phyloP scores from a whole-genome alignment of 2,329 filamentous ascomycete genomes.

The Botrytis cinerea region DNA sequence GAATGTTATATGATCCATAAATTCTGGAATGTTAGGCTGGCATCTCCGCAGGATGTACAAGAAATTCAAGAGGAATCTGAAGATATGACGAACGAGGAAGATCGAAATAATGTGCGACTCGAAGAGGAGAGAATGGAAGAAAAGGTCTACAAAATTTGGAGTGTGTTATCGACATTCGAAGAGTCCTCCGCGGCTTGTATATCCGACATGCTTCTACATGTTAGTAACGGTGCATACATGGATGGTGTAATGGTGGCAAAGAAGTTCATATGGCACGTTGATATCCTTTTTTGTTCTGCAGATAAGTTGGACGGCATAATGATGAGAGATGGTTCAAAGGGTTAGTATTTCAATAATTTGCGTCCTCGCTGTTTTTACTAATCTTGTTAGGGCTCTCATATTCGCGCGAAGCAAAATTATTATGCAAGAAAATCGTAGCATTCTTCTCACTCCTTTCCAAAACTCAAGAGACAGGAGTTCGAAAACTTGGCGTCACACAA shows the following conservation, averaged over 20 bases:
- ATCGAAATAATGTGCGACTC: conserved; percentile 74
- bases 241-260: conserved; percentile 94
- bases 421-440: conserved; percentile 99
- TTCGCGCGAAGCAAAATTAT: conserved; percentile 90
- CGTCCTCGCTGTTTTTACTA: conserved; percentile 13
- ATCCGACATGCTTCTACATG: conserved; percentile 97
- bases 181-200: conserved; percentile 98
- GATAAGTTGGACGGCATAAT: conserved; percentile 81
- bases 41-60: conserved; percentile 47
- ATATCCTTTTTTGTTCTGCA: conserved; percentile 85
- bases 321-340: conserved; percentile 69
- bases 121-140: conserved; percentile 95
- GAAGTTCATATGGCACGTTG: conserved; percentile 94
- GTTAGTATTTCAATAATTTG: conserved; percentile 50
- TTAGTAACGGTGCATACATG: conserved; percentile 95
- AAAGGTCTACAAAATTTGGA: conserved; percentile 98
- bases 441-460: conserved; percentile 96
- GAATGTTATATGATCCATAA: conserved; percentile 99
- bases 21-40: conserved; percentile 95
- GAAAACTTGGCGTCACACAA: conserved; percentile 93
- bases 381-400: conserved; percentile 73
- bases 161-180: conserved; percentile 93
- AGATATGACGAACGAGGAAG: conserved; percentile 62
- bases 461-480: conserved; percentile 85
- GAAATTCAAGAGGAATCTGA: conserved; percentile 47